phyloP scores from a whole-genome alignment of 1,284 basidiomycete genomes.

The Marasmius oreades region DNA sequence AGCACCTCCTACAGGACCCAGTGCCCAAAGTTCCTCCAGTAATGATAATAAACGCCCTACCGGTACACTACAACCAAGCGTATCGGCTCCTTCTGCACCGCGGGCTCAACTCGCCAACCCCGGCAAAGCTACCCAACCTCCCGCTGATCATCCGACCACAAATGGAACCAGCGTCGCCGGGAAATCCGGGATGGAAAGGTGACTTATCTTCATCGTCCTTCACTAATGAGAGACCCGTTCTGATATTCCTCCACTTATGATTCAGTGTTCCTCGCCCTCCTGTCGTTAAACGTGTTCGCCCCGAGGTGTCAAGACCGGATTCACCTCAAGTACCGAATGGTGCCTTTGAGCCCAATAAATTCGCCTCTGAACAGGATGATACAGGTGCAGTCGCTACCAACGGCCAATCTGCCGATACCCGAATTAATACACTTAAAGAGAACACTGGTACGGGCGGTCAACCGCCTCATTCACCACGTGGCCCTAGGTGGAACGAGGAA shows the following conservation, averaged over 20 bases:
- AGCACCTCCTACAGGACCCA: slow-evolving; percentile 33
- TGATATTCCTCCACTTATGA: slow-evolving; percentile 4
- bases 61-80: slow-evolving; percentile 24
- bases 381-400: background rate
- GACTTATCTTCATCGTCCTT: slow-evolving; percentile 13
- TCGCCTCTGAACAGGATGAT: slow-evolving; percentile 15
- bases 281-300: slow-evolving; percentile 67
- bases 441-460: background rate
- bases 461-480: slow-evolving; percentile 1
- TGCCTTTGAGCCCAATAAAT: slow-evolving; percentile 20
- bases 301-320: slow-evolving; percentile 42
- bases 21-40: slow-evolving; percentile 21
- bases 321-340: slow-evolving; percentile 37
- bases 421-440: slow-evolving; percentile 3
- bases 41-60: slow-evolving; percentile 28
- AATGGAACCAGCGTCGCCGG: slow-evolving; percentile 26
- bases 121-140: slow-evolving; percentile 24
- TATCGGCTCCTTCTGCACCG: slow-evolving; percentile 52
- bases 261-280: slow-evolving; percentile 69
- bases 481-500: slow-evolving; percentile 25
- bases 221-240: slow-evolving; percentile 1
- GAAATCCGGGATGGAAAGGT: slow-evolving; percentile 68
- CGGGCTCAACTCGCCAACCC: slow-evolving; percentile 45
- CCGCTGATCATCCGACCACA: slow-evolving; percentile 20
- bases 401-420: background rate